Base-by-base conservation (phyloP, 305 asterid genomes). In the Fraxinus ornus region DNA sequence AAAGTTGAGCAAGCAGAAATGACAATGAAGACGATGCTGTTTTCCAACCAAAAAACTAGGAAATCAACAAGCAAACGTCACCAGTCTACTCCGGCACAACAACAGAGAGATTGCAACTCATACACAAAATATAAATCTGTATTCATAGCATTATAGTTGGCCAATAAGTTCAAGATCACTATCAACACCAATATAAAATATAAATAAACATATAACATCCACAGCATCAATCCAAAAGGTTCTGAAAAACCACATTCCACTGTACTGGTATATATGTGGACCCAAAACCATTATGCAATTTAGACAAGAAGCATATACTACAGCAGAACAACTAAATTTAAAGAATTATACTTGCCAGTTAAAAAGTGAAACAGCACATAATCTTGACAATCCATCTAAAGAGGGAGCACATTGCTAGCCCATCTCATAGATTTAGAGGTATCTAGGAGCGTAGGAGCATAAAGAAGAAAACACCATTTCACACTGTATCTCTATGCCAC, bases 401-500 rank as follows among this genome's bases (percentile, higher is more conserved):
- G 79, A 81, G 37, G 81, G 10, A 47, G 30, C 71, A 52, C 62
- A 79, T 62, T 77, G 33, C 64, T 47, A 74, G 57, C 68, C 80
- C 79, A 66, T 74, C 76, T 76, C 28, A 73, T 39, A 17, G 57
- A 76, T 76, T 26, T 71, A 55, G 77, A 12, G 72, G 32, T 60
- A 44, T 55, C 10, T n/a, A 55, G 26, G 26, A 55, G 66, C 66
- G 19, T n/a, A 55, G 26, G 26, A 55, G 66, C 66, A n/a, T 55
- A 55, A 55, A 55, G 66, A 55, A 55, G 66, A 44, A 7, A 55
- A 55, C 22, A n/a, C 10, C 24, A 55, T 55, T 52, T 41, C 4
- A 78, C 75, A 57, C 47, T 70, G 52, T 33, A 86, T 15, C 86
- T 78, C 80, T 41, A 78, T 73, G 70, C 75, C 78, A 21, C 68